Evolutionary conservation across 2,329 filamentous ascomycete genomes (phyloP), one percentile per base, ranked within the genome.

Genomic region (Curvularia spicifera): DNA sequence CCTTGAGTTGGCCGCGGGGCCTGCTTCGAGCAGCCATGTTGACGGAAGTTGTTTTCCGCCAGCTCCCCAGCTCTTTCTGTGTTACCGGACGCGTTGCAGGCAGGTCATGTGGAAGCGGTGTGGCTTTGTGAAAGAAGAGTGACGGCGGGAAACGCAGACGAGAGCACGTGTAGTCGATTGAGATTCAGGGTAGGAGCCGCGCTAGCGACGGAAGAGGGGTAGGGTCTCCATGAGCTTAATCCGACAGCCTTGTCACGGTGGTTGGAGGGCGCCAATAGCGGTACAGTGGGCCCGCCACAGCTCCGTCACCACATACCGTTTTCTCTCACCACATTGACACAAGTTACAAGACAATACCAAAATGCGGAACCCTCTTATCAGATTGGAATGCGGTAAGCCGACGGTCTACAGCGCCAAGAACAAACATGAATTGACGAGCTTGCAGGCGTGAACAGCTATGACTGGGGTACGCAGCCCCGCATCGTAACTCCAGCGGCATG

Each of bases 381-480:
- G 92, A 68, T 87, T 98, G 66, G 88, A 91, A 78, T 93, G 91
- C 81, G 86, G 86, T 89, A 76, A 61, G 63, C 35, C 20, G 18
- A 18, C 5, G 18, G 22, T 18, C 20, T 22, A 37, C 77, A 68
- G 10, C 42, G 18, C 5, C 5, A 15, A 29, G n/a, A 33, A 6
- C 10, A 2, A 46, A 31, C 31, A n/a, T 40, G 15, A 54, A 57
- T 68, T 72, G 67, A 72, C 65, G 61, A 54, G 67, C n/a, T 53
- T 59, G n/a, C 61, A 89, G 95, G 94, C 73, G 92, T 96, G 74
- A 98, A 98, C 79, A 97, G 93, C 78, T 99, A 99, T 77, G 95
- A 97, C 81, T 99, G 95, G 95, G 95, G 87, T 88, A 78, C 67
- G 81, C 53, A 59, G 60, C 65, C 71, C 68, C 65, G 59, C 67